Conservation (phyloP, 2,329 filamentous ascomycete species). For the Trichoderma arundinaceum region DNA sequence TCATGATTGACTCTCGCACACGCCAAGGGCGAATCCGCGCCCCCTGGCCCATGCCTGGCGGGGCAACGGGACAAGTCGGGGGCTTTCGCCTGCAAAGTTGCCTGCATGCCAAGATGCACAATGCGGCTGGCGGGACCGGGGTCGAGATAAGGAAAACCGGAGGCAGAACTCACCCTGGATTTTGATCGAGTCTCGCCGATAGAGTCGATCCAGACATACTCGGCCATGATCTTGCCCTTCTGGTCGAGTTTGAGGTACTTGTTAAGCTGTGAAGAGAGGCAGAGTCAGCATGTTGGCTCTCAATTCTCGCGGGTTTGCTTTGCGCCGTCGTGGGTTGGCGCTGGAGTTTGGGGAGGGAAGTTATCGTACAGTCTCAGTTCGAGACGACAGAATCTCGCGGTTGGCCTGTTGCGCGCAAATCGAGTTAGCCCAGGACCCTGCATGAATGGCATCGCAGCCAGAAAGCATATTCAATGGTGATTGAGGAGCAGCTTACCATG, state of each 20-base stretch:
- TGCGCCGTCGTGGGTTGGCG: not conserved
- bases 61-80: constrained; percentile 34
- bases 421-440: not conserved
- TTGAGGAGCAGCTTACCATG: constrained; percentile 1
- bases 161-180: constrained; percentile 76
- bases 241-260: constrained; percentile 94
- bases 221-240: constrained; percentile 85
- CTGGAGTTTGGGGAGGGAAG: not conserved
- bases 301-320: not conserved
- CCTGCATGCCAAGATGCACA: constrained; percentile 10
- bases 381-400: constrained; percentile 40
- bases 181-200: constrained; percentile 87
- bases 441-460: not conserved
- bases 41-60: constrained; percentile 4
- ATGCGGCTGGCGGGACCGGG: constrained; percentile 17
- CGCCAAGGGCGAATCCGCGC: not conserved
- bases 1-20: constrained; percentile 19
- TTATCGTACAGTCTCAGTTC: constrained; percentile 45
- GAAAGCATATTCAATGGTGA: not conserved
- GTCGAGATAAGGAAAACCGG: constrained; percentile 19
- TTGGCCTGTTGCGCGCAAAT: constrained; percentile 36
- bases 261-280: constrained; percentile 66
- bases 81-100: constrained; percentile 1
- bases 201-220: constrained; percentile 96
- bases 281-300: constrained; percentile 26